A percentile compares a stretch with the other conserved stretches of the same genome.
Evolutionary conservation across 2,329 filamentous ascomycete genomes (phyloP).

Genomic region (Stemphylium lycopersici): DNA sequence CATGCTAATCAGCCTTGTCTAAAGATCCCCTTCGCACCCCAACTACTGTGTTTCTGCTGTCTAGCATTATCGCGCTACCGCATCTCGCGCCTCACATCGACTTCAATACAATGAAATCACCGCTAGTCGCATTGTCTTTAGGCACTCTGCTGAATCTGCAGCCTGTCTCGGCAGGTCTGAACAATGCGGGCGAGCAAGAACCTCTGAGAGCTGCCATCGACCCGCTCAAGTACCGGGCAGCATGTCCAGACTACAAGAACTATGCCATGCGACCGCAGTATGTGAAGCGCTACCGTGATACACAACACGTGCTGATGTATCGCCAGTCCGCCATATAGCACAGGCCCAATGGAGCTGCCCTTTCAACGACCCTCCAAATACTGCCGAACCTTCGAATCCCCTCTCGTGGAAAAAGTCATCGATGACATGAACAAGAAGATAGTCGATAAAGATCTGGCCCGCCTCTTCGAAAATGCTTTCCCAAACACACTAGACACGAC

Average conservation of each 20-base stretch:
- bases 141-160: slow-evolving; percentile 16
- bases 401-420: slow-evolving; percentile 87
- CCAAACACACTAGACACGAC: slow-evolving; percentile 92
- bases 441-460: slow-evolving; percentile 83
- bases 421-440: slow-evolving; percentile 79
- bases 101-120: slow-evolving; percentile 25
- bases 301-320: slow-evolving; percentile 6
- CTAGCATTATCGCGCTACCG: neutral
- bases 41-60: neutral
- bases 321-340: slow-evolving; percentile 74
- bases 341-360: slow-evolving; percentile 78
- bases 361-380: slow-evolving; percentile 81
- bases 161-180: slow-evolving; percentile 13
- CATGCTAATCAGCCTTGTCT: neutral
- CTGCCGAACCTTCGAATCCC: slow-evolving; percentile 89
- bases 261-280: slow-evolving; percentile 68
- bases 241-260: slow-evolving; percentile 70
- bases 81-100: neutral
- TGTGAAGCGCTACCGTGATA: slow-evolving; percentile 31
- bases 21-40: neutral
- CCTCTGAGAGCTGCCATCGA: slow-evolving; percentile 38
- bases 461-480: slow-evolving; percentile 93
- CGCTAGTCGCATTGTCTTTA: slow-evolving; percentile 13
- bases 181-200: slow-evolving; percentile 34
- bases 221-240: slow-evolving; percentile 48